A percentile compares a stretch with the other conserved stretches of the same genome.
phyloP scores from a whole-genome alignment of 1,284 basidiomycete genomes.

The Termitomyces sp. region DNA sequence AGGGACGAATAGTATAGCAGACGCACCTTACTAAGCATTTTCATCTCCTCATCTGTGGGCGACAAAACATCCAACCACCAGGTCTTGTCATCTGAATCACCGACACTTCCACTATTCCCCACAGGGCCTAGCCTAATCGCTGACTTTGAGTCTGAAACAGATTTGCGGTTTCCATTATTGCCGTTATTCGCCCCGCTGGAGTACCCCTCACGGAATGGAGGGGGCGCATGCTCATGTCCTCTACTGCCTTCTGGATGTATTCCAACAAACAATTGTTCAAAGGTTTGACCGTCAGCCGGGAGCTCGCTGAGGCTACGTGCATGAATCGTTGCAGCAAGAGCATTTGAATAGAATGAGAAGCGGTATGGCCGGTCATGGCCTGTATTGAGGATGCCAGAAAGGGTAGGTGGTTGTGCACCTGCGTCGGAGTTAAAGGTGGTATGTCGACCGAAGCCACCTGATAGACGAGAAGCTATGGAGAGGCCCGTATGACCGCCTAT shows the following conservation, averaged over 20 bases:
- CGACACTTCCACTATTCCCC: not conserved
- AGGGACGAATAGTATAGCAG: not conserved
- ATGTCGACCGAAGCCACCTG: constrained; percentile 27
- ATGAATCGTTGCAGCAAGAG: constrained; percentile 90
- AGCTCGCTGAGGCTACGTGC: constrained; percentile 90
- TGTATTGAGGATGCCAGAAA: constrained; percentile 37
- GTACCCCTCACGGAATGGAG: constrained; percentile 11
- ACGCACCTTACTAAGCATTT: constrained; percentile 83
- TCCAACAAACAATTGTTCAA: constrained; percentile 87
- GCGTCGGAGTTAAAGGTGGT: constrained; percentile 8
- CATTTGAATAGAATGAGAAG: constrained; percentile 98
- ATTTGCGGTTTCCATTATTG: constrained; percentile 5
- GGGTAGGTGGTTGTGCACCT: not conserved
- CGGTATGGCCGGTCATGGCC: constrained; percentile 91
- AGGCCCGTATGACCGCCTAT: constrained; percentile 24
- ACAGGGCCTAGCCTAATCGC: constrained; percentile 5
- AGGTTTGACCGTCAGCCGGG: constrained; percentile 90
- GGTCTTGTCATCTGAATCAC: constrained; percentile 68
- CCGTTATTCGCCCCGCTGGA: not conserved
- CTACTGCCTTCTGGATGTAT: constrained; percentile 20
- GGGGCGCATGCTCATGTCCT: constrained; percentile 19
- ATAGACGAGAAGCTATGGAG: constrained; percentile 31
- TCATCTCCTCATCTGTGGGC: constrained; percentile 99
- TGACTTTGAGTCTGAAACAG: constrained; percentile 7
- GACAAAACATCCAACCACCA: constrained; percentile 98